Percentiles rank a stretch among this genome's conserved stretches.
Evolutionary conservation across 805 yeast genomes (phyloP).

Genomic region (Zygosaccharomyces siamensis): DNA sequence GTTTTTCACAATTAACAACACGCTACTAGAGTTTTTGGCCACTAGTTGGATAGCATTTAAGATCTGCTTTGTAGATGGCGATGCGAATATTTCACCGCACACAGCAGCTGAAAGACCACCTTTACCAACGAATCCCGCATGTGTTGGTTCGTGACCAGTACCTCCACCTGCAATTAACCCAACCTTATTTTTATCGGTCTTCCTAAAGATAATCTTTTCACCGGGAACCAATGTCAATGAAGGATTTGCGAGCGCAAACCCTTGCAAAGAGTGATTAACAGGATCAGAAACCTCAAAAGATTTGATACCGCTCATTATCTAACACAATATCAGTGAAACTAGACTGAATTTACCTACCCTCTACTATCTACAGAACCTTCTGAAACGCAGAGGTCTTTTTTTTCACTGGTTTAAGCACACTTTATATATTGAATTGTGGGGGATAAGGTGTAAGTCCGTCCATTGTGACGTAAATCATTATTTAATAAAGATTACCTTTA

Average conservation of each 20-base stretch:
- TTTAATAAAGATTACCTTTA: not conserved
- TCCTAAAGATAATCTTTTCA: constrained; percentile 38
- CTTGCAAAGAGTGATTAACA: constrained; percentile 36
- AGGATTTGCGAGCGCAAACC: constrained; percentile 38
- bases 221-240: constrained; percentile 35
- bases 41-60: constrained; percentile 52
- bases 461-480: not conserved
- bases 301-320: constrained; percentile 24
- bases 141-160: constrained; percentile 93
- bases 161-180: constrained; percentile 88
- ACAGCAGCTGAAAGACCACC: constrained; percentile 84
- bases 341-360: not conserved
- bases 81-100: constrained; percentile 87
- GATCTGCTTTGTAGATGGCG: constrained; percentile 91
- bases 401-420: not conserved
- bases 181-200: constrained; percentile 46
- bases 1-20: constrained; percentile 77
- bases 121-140: constrained; percentile 84
- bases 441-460: not conserved
- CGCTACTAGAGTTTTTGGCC: constrained; percentile 44
- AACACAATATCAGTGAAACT: not conserved
- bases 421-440: not conserved
- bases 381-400: not conserved
- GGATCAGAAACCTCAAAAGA: constrained; percentile 40
- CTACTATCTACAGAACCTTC: not conserved